phyloP scores from a whole-genome alignment of 2,329 filamentous ascomycete genomes.

The Apiospora koreana region DNA sequence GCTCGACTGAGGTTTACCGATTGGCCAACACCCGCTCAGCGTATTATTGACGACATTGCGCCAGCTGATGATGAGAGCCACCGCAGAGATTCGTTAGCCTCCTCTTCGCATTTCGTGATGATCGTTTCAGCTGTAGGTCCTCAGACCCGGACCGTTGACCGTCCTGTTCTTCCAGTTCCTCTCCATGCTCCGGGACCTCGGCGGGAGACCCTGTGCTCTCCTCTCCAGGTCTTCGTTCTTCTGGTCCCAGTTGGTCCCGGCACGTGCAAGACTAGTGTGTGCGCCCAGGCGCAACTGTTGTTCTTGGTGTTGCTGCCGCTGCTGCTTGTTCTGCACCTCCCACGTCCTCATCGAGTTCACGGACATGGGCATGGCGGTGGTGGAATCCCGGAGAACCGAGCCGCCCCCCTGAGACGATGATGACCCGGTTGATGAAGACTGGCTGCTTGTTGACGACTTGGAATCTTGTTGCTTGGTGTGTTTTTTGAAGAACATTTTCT shows the following conservation, averaged over 20 bases:
- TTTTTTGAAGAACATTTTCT: background rate
- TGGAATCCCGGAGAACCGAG: background rate
- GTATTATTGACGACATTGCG: too few relatives aligned
- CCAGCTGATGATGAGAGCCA: too few relatives aligned
- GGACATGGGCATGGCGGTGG: background rate
- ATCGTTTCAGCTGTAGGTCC: background rate
- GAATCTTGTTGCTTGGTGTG: background rate
- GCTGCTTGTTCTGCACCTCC: background rate
- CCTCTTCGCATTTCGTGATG: too few relatives aligned
- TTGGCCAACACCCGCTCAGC: too few relatives aligned
- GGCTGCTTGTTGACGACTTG: background rate
- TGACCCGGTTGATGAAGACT: background rate
- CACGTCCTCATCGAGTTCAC: background rate
- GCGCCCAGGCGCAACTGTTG: background rate
- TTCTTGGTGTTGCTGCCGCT: background rate
- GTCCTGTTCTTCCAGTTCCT: slow-evolving; percentile 8
- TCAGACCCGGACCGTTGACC: background rate
- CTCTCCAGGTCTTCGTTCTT: background rate
- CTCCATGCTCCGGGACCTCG: background rate
- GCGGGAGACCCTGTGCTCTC: background rate
- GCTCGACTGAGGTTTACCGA: background rate
- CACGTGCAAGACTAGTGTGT: background rate
- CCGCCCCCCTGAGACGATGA: background rate
- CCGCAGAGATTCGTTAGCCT: too few relatives aligned
- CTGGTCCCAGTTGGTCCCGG: slow-evolving; percentile 8